Conservation (phyloP, 1,139 yeast genomes). For the Suhomyces chickasaworum region DNA sequence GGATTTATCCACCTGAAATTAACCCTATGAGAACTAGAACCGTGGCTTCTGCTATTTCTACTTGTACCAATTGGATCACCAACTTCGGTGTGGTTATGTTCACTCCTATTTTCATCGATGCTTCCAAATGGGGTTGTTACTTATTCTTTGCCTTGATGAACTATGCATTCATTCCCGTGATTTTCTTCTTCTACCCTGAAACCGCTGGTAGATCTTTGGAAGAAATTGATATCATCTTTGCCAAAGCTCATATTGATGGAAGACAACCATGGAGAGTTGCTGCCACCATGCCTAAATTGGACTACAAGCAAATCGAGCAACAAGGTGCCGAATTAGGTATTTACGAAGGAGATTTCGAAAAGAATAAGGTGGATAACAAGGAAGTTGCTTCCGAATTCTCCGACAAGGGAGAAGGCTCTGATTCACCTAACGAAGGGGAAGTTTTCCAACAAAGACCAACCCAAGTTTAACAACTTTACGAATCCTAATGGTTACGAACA, state of each 20-base stretch:
- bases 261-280: conserved; percentile 55
- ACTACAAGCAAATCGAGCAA: conserved; percentile 47
- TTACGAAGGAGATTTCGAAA: conserved; percentile 43
- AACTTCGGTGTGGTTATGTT: conserved; percentile 53
- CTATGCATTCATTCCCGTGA: conserved; percentile 40
- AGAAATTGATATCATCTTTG: conserved; percentile 49
- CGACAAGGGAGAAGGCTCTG: conserved; percentile 20
- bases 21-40: conserved; percentile 63
- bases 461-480: conserved; percentile 13
- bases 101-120: conserved; percentile 45
- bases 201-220: conserved; percentile 52
- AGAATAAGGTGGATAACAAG: conserved; percentile 35
- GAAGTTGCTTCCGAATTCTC: conserved; percentile 32
- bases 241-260: conserved; percentile 50
- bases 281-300: conserved; percentile 50
- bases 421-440: conserved; percentile 12
- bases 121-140: conserved; percentile 46
- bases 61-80: conserved; percentile 51
- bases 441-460: conserved; percentile 14
- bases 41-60: conserved; percentile 52
- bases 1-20: conserved; percentile 65
- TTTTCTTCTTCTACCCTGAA: conserved; percentile 51
- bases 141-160: conserved; percentile 46
- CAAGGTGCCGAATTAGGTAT: conserved; percentile 52
- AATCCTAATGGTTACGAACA: not conserved